Evolutionary conservation across 345 rosid genomes (phyloP).

Genomic region (Excoecaria agallocha): DNA sequence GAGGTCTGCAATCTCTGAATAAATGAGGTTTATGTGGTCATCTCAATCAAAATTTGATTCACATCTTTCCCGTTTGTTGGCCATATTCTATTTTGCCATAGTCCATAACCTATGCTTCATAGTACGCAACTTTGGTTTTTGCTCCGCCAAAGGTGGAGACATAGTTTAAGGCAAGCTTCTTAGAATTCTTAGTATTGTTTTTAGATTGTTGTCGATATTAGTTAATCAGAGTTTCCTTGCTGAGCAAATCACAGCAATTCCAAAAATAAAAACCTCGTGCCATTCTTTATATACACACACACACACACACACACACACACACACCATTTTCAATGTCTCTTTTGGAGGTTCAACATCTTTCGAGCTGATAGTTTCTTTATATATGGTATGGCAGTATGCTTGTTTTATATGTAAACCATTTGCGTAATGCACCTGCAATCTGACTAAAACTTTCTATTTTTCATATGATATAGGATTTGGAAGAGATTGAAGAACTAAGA

Average conservation of each 20-base stretch:
- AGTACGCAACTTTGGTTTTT: neutral
- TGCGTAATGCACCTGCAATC: neutral
- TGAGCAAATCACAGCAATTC: neutral
- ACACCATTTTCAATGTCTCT: neutral
- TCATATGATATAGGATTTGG: conserved; percentile 45
- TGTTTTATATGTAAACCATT: neutral
- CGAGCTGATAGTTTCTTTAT: neutral
- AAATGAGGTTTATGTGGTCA: neutral
- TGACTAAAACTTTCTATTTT: conserved; percentile 6
- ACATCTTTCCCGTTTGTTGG: neutral
- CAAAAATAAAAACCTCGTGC: neutral
- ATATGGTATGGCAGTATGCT: neutral
- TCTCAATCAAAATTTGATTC: neutral
- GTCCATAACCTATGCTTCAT: neutral
- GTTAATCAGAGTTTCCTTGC: neutral
- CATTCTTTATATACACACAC: neutral
- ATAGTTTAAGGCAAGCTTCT: neutral
- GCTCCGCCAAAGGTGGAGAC: neutral
- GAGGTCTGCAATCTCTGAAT: neutral
- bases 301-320: too few relatives aligned
- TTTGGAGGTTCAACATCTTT: neutral
- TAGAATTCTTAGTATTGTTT: neutral
- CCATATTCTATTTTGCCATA: neutral
- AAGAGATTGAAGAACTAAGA: conserved; percentile 46
- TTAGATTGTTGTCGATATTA: neutral